phyloP scores from a whole-genome alignment of 2,329 filamentous ascomycete genomes.

The Emmonsiellopsis sp. region DNA sequence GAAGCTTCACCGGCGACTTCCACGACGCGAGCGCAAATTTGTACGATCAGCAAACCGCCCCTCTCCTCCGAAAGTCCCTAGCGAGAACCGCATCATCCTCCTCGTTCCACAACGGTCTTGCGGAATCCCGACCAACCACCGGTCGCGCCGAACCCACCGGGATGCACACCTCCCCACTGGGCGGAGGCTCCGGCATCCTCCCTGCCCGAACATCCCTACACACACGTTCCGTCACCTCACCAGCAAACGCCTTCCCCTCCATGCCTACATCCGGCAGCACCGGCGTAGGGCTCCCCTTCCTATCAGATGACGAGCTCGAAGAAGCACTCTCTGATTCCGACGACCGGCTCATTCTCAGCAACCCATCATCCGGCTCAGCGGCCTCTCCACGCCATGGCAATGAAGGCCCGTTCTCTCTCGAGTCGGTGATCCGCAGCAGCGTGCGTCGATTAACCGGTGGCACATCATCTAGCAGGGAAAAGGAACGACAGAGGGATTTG shows the following conservation, averaged over 20 bases:
- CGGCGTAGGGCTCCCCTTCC: constrained; percentile 49
- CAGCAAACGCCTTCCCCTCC: constrained; percentile 41
- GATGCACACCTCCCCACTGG: constrained; percentile 46
- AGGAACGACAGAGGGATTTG: constrained; percentile 36
- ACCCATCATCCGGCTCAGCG: constrained; percentile 14
- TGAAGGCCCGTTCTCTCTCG: constrained; percentile 34
- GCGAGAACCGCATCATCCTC: constrained; percentile 60
- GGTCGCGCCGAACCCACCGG: constrained; percentile 43
- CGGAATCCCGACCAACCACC: constrained; percentile 57
- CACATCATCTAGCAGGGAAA: constrained; percentile 30
- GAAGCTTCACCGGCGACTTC: constrained; percentile 49
- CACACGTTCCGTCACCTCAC: constrained; percentile 75
- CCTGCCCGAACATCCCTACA: constrained; percentile 59
- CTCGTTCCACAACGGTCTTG: constrained; percentile 81
- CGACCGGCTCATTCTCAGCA: constrained; percentile 44
- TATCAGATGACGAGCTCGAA: constrained; percentile 69
- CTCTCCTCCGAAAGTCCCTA: constrained; percentile 76
- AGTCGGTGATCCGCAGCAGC: constrained; percentile 36
- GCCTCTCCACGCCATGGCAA: constrained; percentile 24
- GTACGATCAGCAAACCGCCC: constrained; percentile 87
- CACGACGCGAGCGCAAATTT: constrained; percentile 70
- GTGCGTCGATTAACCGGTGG: constrained; percentile 39
- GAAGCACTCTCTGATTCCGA: constrained; percentile 75
- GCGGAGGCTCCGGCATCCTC: constrained; percentile 25
- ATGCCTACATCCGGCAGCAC: constrained; percentile 45